Evolutionary conservation across 2,329 filamentous ascomycete genomes (phyloP).

Genomic region (Penicillium freii): DNA sequence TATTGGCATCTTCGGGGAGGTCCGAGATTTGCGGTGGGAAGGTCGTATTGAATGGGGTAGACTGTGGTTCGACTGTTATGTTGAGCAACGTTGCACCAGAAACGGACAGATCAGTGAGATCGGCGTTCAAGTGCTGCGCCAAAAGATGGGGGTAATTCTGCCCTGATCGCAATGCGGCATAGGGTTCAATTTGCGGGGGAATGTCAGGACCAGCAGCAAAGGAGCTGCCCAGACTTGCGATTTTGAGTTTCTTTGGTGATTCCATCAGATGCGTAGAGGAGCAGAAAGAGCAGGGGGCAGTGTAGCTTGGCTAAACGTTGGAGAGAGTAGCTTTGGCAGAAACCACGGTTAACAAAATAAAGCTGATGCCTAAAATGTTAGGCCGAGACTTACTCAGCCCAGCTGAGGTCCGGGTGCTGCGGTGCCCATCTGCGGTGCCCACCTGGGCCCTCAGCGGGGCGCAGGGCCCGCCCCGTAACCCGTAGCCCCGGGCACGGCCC

Average conservation of each 20-base stretch:
- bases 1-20: constrained; percentile 14
- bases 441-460: not conserved
- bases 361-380: not conserved
- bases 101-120: constrained; percentile 16
- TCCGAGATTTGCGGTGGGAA: constrained; percentile 15
- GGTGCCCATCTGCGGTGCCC: too few relatives aligned
- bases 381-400: not conserved
- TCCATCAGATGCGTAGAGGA: not conserved
- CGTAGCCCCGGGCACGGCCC: not conserved
- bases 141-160: constrained; percentile 19
- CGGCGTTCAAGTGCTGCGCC: constrained; percentile 11
- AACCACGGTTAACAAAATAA: not conserved
- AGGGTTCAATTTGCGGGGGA: constrained; percentile 14
- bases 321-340: not conserved
- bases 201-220: constrained; percentile 20
- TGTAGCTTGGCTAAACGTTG: not conserved
- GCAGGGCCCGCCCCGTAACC: not conserved
- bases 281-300: not conserved
- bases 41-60: not conserved
- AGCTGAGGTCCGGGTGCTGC: not conserved
- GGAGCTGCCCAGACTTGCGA: constrained; percentile 18
- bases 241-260: constrained; percentile 4
- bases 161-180: constrained; percentile 13
- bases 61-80: constrained; percentile 14
- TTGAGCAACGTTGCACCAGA: constrained; percentile 20